These are phyloP conservation scores for Onygenales sp. DNA, from an alignment of 2,329 filamentous ascomycete species.

Conservation along the genomic window DNA sequence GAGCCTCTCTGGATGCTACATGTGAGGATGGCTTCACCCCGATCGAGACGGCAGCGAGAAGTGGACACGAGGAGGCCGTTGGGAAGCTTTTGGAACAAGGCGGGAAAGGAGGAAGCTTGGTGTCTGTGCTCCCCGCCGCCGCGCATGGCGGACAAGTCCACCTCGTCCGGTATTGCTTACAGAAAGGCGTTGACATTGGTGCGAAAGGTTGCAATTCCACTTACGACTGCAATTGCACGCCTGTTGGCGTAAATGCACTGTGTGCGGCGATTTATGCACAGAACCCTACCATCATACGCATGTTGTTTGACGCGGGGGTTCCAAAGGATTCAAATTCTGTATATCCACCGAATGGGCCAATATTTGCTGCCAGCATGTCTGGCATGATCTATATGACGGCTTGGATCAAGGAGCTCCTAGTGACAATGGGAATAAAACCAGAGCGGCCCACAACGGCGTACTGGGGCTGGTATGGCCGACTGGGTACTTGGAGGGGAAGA, in stretches of 20 bases:
- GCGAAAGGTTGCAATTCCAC: neutral
- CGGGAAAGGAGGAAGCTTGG: neutral
- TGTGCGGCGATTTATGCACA: neutral
- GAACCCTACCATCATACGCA: neutral
- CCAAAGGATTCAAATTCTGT: neutral
- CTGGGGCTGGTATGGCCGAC: neutral
- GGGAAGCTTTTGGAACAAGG: neutral
- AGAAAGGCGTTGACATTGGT: neutral
- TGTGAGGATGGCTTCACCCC: neutral
- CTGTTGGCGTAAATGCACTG: neutral
- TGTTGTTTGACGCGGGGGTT: neutral
- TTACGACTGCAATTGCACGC: neutral
- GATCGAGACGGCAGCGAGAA: neutral
- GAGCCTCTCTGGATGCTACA: neutral
- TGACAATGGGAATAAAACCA: neutral
- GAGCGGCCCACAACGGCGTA: neutral
- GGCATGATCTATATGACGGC: neutral
- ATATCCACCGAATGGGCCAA: neutral
- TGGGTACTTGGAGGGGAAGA: neutral
- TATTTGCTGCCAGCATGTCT: neutral
- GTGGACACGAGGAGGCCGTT: neutral
- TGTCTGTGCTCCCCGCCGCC: neutral
- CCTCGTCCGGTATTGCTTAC: neutral
- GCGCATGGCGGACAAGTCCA: neutral
- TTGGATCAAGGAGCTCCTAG: neutral